These are phyloP conservation scores for Magnolia changhungtana DNA, from an alignment of 164 flowering plant genomes.

Conservation along the genomic window DNA sequence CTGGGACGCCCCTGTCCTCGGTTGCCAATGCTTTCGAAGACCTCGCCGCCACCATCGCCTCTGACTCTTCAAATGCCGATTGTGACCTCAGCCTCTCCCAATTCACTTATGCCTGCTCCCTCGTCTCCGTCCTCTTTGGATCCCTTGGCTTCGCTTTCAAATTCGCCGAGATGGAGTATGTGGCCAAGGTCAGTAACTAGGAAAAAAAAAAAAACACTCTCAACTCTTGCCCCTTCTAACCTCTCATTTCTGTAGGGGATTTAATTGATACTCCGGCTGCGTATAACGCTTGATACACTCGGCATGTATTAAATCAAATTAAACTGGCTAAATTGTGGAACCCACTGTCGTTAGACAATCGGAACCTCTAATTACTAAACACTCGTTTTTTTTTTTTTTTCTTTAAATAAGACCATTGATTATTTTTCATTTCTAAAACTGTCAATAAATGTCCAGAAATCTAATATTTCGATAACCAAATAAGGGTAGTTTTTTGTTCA, in stretches of 20 bases:
- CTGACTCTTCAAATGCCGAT: slow-evolving; percentile 2
- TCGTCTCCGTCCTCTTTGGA: slow-evolving; percentile 63
- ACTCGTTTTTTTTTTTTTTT: no score
- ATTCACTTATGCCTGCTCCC: slow-evolving; percentile 62
- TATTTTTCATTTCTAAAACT: no score
- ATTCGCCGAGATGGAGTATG: slow-evolving; percentile 80
- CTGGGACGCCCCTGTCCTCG: slow-evolving; percentile 41
- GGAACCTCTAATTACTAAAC: no score
- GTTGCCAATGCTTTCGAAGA: slow-evolving; percentile 70
- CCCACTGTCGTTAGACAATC: no score
- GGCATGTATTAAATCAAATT: no score
- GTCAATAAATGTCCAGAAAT: no score
- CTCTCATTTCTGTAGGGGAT: no score
- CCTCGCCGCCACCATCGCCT: slow-evolving; percentile 22
- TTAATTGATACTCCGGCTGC: neutral
- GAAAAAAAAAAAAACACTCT: neutral
- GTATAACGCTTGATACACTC: neutral
- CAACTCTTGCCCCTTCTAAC: no score
- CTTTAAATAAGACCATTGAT: no score
- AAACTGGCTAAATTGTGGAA: no score
- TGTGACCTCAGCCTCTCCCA: slow-evolving; percentile 37
- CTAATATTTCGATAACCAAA: no score
- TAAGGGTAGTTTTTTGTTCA: no score
- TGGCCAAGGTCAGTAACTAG: slow-evolving; percentile 58
- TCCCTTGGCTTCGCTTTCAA: slow-evolving; percentile 90